These are phyloP conservation scores for Phytophthora melonis DNA, from an alignment of 352 stramenopile species.

Conservation along the genomic window DNA sequence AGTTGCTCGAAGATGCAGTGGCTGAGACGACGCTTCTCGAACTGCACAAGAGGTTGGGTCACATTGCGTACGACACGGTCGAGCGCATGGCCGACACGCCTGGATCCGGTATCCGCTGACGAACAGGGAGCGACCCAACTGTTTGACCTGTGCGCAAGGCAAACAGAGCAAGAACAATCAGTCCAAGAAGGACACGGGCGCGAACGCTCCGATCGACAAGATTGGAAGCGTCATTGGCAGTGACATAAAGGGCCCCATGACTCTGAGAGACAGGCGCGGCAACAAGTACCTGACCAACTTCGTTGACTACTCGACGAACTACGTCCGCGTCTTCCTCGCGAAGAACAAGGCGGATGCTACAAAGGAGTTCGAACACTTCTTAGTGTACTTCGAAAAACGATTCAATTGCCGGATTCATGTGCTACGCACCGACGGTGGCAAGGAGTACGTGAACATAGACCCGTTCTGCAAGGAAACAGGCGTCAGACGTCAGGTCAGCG, in stretches of 20 bases:
- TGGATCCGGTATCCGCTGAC: background rate
- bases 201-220: slow-evolving; percentile 6
- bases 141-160: background rate
- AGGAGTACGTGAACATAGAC: background rate
- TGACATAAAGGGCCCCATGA: slow-evolving; percentile 21
- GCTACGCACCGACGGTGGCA: background rate
- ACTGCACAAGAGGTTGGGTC: background rate
- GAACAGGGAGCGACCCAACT: background rate
- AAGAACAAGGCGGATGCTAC: too few species aligned
- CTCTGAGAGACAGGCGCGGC: too few species aligned
- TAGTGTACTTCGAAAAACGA: slow-evolving; percentile 1
- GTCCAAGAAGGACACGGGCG: background rate
- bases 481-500: slow-evolving; percentile 28
- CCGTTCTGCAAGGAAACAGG: slow-evolving; percentile 25
- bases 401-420: background rate
- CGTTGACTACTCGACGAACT: too few species aligned
- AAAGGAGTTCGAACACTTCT: slow-evolving; percentile 1
- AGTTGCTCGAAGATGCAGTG: background rate
- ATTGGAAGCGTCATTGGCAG: slow-evolving; percentile 18
- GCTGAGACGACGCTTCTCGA: background rate
- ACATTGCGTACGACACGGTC: background rate
- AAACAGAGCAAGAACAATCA: background rate
- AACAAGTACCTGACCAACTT: too few species aligned
- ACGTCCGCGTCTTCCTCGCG: too few species aligned
- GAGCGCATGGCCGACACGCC: background rate